Base-by-base conservation (phyloP, 2,329 filamentous ascomycete genomes). In the Lasiodiplodia sp. region DNA sequence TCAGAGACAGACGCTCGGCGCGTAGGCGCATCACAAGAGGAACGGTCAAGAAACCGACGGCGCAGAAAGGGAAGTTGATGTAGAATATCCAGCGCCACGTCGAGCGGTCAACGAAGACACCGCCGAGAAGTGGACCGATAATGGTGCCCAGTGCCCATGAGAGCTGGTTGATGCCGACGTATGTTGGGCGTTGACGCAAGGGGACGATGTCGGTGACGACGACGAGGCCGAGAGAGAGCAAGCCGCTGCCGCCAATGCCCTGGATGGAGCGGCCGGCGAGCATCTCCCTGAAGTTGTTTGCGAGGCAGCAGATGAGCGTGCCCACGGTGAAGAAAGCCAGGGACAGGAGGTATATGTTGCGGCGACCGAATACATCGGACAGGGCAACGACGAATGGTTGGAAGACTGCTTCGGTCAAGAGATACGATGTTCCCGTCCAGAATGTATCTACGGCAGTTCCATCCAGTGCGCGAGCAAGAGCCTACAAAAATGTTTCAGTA, bases 341-440 rank as follows among this genome's bases (percentile, higher is more conserved):
- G 0, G 79, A 75, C 2, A 77, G 63, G 4, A 83, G 71, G 11
- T 84, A 72, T 25, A 84, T 72, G 0, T 79, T 77, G 52, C 80
- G 80, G 5, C 83, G 79, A 10, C 83, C 83, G 56, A 85, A 84
- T 23, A 84, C 82, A 62, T 83, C 79, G 4, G 83, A 84, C 44
- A 85, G 75, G 0, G 81, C 76, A 23, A 72, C 80, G 75, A 79
- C 75, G 70, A 80, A 78, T 52, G 87, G 88, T 72, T 89, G 86
- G 51, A 87, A 83, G 34, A 89, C 85, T 0, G 90, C 88, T 68
- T 87, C 88, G 4, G 89, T 87, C 5, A 93, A 84, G 4, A 93
- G 81, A 71, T 91, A 93, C 18, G 87, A 88, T 4, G 90, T 92
- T 2, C 90, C 90, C 14, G 88, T 86, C 91, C 90, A 92, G 73